Base-by-base conservation (phyloP, 2,329 filamentous ascomycete species). In the Sclerotinia sclerotiorum region DNA sequence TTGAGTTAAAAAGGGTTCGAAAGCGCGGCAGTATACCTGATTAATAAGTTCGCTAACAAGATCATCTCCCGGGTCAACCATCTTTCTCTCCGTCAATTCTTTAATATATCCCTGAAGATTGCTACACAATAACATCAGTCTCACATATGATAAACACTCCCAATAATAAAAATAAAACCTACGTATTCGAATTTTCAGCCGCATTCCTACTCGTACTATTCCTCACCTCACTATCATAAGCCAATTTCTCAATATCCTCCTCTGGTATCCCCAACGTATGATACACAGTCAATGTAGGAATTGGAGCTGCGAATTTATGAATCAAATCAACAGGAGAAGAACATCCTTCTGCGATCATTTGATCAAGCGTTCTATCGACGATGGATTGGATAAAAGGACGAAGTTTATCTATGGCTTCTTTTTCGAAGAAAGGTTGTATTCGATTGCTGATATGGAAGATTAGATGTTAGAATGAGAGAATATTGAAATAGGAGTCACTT, bases 381-480 rank as follows among this genome's bases (percentile, higher is more conserved):
- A 81, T 84, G 68, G 80, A 77, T 67, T 82, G 79, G 44, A 85
- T 83, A 57, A 81, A 79, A 32, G 83, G 82, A 65, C 79, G 76
- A 72, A 83, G 71, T 21, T 71, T 74, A 35, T 81, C 74, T 57
- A 83, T 74, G 46, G 80, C 77, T 5, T 80, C 76, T 0, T 73
- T 72, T 11, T 77, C 76, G 67, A 85, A 84, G 24, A 82, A 73
- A 0, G 79, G 70, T 63, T 82, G 80, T 0, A 83, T 80, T 82
- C 60, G 60, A 10, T 63, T 27, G 2, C 60, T 63, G 2, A 13
- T 13, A 13, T 5, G 1, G 7, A n/a, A 32, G 15, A 5, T 19
- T 27, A 48, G 24, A 27, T 24, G 15, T 10, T 10, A 15, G 39
- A 21, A 46, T 60, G 15, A 21, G 24, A 48, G 11, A 42, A 11